A percentile compares a stretch with the other conserved stretches of the same genome.
phyloP scores from a whole-genome alignment of 371 early-diverging fungal genomes.

The Mortierella sp. region DNA sequence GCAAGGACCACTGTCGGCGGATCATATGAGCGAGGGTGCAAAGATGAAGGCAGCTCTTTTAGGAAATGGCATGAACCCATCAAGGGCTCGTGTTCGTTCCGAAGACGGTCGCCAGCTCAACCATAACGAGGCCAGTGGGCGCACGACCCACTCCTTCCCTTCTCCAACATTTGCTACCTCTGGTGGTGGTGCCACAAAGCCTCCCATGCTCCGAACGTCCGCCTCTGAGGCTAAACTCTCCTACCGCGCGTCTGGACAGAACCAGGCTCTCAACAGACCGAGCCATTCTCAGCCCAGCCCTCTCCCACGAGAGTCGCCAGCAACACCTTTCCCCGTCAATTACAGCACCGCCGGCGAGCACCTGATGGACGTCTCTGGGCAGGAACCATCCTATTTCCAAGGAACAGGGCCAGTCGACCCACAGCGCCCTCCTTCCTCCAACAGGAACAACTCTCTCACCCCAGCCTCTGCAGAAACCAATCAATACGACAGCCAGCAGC shows the following conservation, averaged over 20 bases:
- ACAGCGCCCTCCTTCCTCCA: background rate
- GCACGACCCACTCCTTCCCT: conserved; percentile 10
- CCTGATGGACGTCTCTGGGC: conserved; percentile 14
- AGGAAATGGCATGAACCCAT: conserved; percentile 14
- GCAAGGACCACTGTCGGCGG: conserved; percentile 50
- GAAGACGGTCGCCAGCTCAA: conserved; percentile 32
- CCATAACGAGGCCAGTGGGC: conserved; percentile 8
- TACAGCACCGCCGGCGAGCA: conserved; percentile 16
- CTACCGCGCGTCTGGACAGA: conserved; percentile 3
- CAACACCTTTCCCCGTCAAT: conserved; percentile 34
- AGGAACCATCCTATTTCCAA: conserved; percentile 19
- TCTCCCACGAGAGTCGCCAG: conserved; percentile 39
- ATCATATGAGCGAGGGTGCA: conserved; percentile 32
- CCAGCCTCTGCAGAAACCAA: background rate
- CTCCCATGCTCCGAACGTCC: conserved; percentile 40
- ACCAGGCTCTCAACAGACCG: conserved; percentile 13
- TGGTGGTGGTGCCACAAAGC: conserved; percentile 14
- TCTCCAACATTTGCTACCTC: conserved; percentile 2
- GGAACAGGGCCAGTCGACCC: conserved; percentile 3
- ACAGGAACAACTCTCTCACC: conserved; percentile 2
- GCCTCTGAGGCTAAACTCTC: conserved; percentile 31
- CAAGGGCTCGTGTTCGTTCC: conserved; percentile 38
- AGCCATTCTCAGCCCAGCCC: conserved; percentile 21
- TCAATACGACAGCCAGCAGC: conserved; percentile 22
- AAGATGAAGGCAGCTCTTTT: conserved; percentile 28